Evolutionary conservation across 441 rosid species (phyloP), one percentile per base, ranked within the genome.

Genomic region (Croton laevigatus): DNA sequence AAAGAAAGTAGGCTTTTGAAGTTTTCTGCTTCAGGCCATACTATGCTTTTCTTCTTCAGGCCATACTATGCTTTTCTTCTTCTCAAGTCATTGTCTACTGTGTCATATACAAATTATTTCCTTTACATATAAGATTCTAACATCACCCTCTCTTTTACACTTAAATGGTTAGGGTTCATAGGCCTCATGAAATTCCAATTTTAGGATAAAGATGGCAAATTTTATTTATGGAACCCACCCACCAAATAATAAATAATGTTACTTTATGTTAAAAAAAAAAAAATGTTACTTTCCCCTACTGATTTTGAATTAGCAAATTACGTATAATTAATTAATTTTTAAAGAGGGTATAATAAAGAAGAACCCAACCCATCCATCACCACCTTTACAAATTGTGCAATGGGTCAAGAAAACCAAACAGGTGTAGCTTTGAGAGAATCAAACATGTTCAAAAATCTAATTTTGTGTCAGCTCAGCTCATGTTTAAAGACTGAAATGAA

Each of bases 21-120:
- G 12, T 37, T 60, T 60, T 58, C 9, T 59, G 16, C 42, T 32
- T 58, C 27, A 58, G 34, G 0, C 9, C 38, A 58, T 17, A n/a
- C 38, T 12, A 27, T 58, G 62, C 62, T 58, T 27, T 58, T 58
- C 40, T 58, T 58, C 19, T 2, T 38, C 65, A 58, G 34, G 0
- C 9, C 38, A 58, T 17, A n/a, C 38, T 12, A 27, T 58, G 62
- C 62, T 58, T 27, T 58, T 58, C 40, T 58, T 58, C 19, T 2
- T 38, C 65, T 38, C 37, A 37, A 61, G 65, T 61, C 65, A n/a
- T 61, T 61, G 46, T 61, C 65, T 8, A 61, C 38, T 34, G 9
- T 59, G 44, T 36, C 10, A 59, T 36, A 36, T 22, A 16, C 36
- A 22, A 19, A 22, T 40, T 40, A 40, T 6, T 6, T 40, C 10